Conservation (phyloP, 148 eudicot species). For the Silene conica region DNA sequence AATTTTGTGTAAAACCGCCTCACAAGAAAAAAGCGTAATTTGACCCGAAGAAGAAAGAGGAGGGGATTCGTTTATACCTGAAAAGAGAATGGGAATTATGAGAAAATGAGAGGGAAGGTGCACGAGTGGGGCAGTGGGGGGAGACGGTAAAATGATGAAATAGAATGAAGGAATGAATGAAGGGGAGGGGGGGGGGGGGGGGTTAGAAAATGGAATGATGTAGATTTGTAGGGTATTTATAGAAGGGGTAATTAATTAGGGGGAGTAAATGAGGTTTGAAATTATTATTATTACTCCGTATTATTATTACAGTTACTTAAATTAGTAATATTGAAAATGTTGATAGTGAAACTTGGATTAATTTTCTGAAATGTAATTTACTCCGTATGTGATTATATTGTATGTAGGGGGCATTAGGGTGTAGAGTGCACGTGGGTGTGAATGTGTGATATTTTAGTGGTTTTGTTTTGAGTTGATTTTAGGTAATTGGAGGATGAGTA, state of each 20-base stretch:
- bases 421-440: constrained; percentile 5
- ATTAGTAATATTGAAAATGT: background rate
- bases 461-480: no score
- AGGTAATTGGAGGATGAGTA: background rate
- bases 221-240: background rate
- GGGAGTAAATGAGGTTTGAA: background rate
- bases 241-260: background rate
- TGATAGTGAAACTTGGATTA: background rate
- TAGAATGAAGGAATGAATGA: constrained; percentile 8
- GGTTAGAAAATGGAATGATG: background rate
- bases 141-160: background rate
- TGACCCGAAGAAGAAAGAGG: no score
- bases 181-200: background rate
- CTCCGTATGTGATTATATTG: background rate
- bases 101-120: background rate
- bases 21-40: no score
- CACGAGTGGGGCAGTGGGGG: constrained; percentile 21
- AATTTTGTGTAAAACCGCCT: no score
- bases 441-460: background rate
- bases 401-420: background rate
- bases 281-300: background rate
- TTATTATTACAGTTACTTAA: no score
- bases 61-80: background rate
- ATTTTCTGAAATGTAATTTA: background rate
- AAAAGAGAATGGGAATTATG: background rate